Evolutionary conservation across 306 rosid species (phyloP).

Genomic region (Gastrolobium villosum): DNA sequence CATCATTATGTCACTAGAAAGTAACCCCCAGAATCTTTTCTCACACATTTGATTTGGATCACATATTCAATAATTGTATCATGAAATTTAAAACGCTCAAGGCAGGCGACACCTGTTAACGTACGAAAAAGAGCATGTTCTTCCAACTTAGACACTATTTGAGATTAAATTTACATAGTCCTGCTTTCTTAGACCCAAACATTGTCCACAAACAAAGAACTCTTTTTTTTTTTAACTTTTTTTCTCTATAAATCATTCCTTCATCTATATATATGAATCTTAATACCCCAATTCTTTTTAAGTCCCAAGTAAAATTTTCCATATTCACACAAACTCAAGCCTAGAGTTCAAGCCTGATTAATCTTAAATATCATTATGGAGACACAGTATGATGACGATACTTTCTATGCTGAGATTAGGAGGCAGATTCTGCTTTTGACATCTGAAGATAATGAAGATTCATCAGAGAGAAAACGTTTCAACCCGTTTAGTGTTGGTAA

Average conservation of each 20-base stretch:
- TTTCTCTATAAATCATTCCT: not conserved
- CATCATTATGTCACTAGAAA: constrained; percentile 24
- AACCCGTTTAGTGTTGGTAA: not conserved
- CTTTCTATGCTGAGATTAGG: constrained; percentile 67
- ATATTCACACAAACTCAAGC: not conserved
- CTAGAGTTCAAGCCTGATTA: not conserved
- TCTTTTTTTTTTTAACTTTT: not conserved
- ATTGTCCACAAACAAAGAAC: constrained; percentile 47
- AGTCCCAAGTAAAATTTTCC: constrained; percentile 16
- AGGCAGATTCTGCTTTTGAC: constrained; percentile 69
- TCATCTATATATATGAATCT: constrained; percentile 41
- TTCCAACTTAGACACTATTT: constrained; percentile 51
- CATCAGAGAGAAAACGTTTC: constrained; percentile 30
- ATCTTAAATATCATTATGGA: constrained; percentile 25
- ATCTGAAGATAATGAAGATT: constrained; percentile 49
- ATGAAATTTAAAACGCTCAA: not conserved
- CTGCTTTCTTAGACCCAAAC: constrained; percentile 40
- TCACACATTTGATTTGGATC: constrained; percentile 31
- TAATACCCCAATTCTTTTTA: not conserved
- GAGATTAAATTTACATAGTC: constrained; percentile 17
- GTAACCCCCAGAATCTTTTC: constrained; percentile 33
- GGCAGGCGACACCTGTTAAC: constrained; percentile 34
- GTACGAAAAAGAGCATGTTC: constrained; percentile 50
- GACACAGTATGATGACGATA: constrained; percentile 57
- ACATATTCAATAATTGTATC: constrained; percentile 21